Percentiles rank a stretch among this genome's conserved stretches.
Evolutionary conservation across 2,329 filamentous ascomycete genomes (phyloP).

Genomic region (Fusarium sp.): DNA sequence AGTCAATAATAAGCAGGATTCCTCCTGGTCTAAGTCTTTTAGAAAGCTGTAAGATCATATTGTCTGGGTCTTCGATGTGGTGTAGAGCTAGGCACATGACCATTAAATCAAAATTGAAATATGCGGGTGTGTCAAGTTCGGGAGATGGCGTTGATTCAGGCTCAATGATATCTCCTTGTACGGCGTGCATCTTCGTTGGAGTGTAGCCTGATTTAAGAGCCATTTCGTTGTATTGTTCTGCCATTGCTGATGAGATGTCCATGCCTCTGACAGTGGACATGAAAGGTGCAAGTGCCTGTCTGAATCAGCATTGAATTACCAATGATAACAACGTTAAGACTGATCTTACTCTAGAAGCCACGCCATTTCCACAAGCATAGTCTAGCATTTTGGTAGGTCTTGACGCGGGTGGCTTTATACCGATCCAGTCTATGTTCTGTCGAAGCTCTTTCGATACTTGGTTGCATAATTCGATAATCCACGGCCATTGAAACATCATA

Average conservation of each 20-base stretch:
- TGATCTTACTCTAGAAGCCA: slow-evolving; percentile 45
- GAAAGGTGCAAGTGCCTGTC: slow-evolving; percentile 49
- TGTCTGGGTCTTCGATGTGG: slow-evolving; percentile 48
- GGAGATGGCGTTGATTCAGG: slow-evolving; percentile 35
- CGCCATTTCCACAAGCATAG: slow-evolving; percentile 50
- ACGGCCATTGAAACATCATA: slow-evolving; percentile 36
- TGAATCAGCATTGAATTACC: background rate
- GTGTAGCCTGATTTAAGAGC: slow-evolving; percentile 42
- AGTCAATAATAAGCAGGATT: slow-evolving; percentile 51
- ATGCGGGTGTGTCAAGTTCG: slow-evolving; percentile 37
- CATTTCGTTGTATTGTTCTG: slow-evolving; percentile 48
- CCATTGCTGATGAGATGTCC: slow-evolving; percentile 52
- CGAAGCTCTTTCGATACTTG: slow-evolving; percentile 45
- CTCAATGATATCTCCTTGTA: slow-evolving; percentile 48
- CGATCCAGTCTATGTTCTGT: slow-evolving; percentile 45
- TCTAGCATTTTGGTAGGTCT: slow-evolving; percentile 44
- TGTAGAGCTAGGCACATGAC: slow-evolving; percentile 54
- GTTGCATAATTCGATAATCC: slow-evolving; percentile 42
- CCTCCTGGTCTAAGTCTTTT: slow-evolving; percentile 48
- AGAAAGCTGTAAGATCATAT: slow-evolving; percentile 47
- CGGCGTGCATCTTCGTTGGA: slow-evolving; percentile 46
- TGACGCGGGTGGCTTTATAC: slow-evolving; percentile 17
- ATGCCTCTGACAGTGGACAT: slow-evolving; percentile 50
- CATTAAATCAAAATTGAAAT: slow-evolving; percentile 49
- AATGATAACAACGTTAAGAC: fast-evolving